These are phyloP conservation scores for Suillus paluster DNA, from an alignment of 768 basidiomycete genomes.

Conservation along the genomic window DNA sequence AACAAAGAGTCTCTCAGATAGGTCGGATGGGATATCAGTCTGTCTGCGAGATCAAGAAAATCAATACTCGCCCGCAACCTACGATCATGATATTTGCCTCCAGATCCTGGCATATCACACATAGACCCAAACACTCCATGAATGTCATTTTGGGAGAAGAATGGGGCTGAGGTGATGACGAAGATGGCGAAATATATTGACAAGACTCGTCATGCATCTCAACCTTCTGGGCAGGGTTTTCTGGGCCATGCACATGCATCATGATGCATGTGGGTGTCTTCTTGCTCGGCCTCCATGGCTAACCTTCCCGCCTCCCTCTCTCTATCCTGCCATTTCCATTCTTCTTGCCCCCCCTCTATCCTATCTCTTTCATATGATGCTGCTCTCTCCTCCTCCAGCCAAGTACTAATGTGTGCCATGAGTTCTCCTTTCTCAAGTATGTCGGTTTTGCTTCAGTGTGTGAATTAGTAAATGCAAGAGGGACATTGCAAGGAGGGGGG, in stretches of 20 bases:
- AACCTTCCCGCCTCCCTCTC: conserved; percentile 20
- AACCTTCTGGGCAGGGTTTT: neutral
- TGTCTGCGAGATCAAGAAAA: conserved; percentile 49
- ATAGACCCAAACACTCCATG: conserved; percentile 78
- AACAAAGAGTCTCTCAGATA: too few species aligned
- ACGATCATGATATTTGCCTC: conserved; percentile 93
- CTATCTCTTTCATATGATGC: conserved; percentile 43
- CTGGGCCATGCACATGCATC: neutral
- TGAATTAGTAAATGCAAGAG: conserved; percentile 65
- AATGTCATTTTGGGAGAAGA: conserved; percentile 26
- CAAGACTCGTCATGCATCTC: conserved; percentile 8
- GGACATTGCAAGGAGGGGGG: conserved; percentile 65
- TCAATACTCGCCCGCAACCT: conserved; percentile 81
- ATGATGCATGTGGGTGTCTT: conserved; percentile 6
- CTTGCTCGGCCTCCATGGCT: conserved; percentile 11
- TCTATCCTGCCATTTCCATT: conserved; percentile 16
- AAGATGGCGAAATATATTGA: conserved; percentile 14
- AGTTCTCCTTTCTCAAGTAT: conserved; percentile 89
- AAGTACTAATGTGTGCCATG: conserved; percentile 69
- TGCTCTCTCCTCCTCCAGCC: conserved; percentile 70
- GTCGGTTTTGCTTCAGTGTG: conserved; percentile 62
- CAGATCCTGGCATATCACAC: conserved; percentile 93
- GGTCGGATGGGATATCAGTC: too few species aligned
- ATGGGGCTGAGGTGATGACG: conserved; percentile 12
- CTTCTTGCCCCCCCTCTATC: conserved; percentile 26